Conservation (phyloP, 257 asterid genomes). For the Avicennia marina region DNA sequence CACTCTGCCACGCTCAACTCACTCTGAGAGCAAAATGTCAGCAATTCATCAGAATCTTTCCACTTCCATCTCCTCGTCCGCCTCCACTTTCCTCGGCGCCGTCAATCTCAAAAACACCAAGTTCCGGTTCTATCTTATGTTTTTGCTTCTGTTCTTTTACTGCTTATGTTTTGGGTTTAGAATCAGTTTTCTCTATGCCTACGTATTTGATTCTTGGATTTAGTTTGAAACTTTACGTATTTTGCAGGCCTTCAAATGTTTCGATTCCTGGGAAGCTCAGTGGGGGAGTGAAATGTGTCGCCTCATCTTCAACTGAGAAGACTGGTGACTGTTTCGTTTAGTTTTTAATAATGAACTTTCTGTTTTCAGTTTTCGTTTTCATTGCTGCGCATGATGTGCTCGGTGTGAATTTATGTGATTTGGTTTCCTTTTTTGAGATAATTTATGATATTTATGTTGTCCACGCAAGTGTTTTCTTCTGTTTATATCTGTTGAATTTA, state of each 20-base stretch:
- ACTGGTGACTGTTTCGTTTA: conserved; percentile 42
- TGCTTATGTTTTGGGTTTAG: background rate
- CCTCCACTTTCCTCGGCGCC: conserved; percentile 48
- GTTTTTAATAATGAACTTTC: background rate
- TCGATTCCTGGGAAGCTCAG: conserved; percentile 36
- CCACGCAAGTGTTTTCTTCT: no score
- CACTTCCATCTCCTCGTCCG: conserved; percentile 47
- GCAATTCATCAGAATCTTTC: conserved; percentile 38
- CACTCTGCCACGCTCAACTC: no score
- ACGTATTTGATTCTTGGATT: background rate
- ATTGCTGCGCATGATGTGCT: background rate
- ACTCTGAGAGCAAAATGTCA: conserved; percentile 44
- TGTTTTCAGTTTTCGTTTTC: no score
- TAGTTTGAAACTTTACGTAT: background rate
- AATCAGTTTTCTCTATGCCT: background rate
- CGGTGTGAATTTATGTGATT: background rate
- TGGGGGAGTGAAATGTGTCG: conserved; percentile 56
- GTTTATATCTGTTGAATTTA: no score
- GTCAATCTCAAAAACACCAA: conserved; percentile 38
- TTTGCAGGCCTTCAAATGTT: conserved; percentile 46
- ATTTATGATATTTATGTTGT: no score
- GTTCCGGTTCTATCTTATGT: conserved; percentile 18
- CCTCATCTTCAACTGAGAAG: conserved; percentile 55
- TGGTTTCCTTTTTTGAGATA: no score
- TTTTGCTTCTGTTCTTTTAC: background rate